phyloP scores from a whole-genome alignment of 179 eudicot genomes.

The Silene vulgaris region DNA sequence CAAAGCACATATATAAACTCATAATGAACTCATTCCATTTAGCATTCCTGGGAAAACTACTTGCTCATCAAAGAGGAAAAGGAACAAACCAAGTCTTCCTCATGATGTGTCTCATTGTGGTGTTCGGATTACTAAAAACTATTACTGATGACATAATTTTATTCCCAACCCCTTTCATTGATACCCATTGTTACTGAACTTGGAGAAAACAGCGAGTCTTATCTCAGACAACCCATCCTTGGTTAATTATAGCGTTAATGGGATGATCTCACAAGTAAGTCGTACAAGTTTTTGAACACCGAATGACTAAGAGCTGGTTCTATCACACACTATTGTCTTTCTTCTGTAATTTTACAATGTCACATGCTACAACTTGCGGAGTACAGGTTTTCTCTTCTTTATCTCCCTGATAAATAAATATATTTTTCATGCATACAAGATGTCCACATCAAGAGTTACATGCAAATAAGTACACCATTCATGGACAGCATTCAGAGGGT shows the following conservation, averaged over 20 bases:
- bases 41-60: background rate
- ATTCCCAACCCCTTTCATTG: no score
- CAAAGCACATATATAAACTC: no score
- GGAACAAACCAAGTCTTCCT: background rate
- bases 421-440: background rate
- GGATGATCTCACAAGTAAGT: no score
- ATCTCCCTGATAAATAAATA: background rate
- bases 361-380: background rate
- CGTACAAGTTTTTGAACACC: background rate
- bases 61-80: slow-evolving; percentile 1
- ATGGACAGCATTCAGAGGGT: background rate
- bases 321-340: background rate
- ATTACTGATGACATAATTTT: no score
- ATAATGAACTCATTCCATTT: no score
- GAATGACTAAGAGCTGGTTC: background rate
- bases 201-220: no score
- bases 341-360: slow-evolving; percentile 2
- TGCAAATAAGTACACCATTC: background rate
- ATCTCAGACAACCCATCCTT: no score
- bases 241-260: no score
- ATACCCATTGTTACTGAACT: no score
- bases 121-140: no score
- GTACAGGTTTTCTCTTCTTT: background rate
- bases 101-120: no score
- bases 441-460: background rate